Base-by-base conservation (phyloP, 495 filamentous ascomycete species). In the Penicillium dipodomyicola region DNA sequence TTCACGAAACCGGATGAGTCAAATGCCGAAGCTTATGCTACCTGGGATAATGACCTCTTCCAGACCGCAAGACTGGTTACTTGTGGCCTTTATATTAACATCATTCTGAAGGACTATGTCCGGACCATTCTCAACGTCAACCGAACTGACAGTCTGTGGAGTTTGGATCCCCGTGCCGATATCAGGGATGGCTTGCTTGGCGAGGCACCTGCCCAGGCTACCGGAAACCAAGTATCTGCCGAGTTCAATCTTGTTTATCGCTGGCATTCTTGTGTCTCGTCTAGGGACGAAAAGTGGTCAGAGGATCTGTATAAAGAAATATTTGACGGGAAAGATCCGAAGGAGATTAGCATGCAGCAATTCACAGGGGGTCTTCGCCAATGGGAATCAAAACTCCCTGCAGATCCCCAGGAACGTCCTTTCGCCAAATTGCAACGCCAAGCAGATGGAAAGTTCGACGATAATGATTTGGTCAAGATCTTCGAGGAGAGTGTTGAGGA, bases 91-190 rank as follows among this genome's bases (percentile, higher is more conserved):
- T 92, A 93, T 67, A 83, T 88, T 65, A 91, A 92, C 72, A 85
- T 87, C 57, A 82, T 89, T 11, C 74, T 92, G 11, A 80, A 88
- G 51, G 89, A 93, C 59, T 93, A 93, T 62, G 84, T 93, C 14
- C 81, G 89, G n/a, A 90, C 87, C 12, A 90, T 92, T 48, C 72
- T 92, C 59, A 88, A 89, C 56, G 68, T 90, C 32, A 91, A 91
- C 69, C 79, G 85, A n/a, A 82, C 83, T 15, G 77, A 83, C 49
- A 87, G 84, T 19, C 76, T 75, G 15, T 92, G 89, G 88, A 88
- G 84, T 19, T 77, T 93, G 40, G 89, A 93, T 55, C 89, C 89
- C 27, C 82, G 89, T 15, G 74, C 79, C 6, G 79, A 86, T 1
- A 81, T 82, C 39, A 71, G 65, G 47, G 65, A 73, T 54, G 57